phyloP scores from a whole-genome alignment of 768 basidiomycete genomes.

The Amanita brunnescens region DNA sequence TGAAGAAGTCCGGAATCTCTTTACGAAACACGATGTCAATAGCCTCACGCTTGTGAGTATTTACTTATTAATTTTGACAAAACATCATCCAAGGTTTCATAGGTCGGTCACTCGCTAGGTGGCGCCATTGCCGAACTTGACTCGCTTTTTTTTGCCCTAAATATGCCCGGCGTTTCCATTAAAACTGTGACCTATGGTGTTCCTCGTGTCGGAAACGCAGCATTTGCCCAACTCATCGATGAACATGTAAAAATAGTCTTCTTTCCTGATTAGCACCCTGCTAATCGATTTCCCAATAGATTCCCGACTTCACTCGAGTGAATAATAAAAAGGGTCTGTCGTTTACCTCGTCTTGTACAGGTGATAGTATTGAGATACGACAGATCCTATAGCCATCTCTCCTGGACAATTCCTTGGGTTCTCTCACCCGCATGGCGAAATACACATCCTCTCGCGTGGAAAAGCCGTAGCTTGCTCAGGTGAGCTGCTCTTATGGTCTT shows the following conservation, averaged over 20 bases:
- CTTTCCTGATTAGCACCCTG: background rate
- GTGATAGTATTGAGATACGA: background rate
- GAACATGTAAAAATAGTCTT: conserved; percentile 21
- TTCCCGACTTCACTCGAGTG: conserved; percentile 30
- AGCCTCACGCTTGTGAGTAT: conserved; percentile 32
- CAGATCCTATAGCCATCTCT: conserved; percentile 47
- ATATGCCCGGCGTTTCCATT: conserved; percentile 34
- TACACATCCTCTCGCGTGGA: conserved; percentile 38
- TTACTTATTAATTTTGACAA: conserved; percentile 5
- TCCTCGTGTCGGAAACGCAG: conserved; percentile 43
- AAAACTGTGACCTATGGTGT: conserved; percentile 40
- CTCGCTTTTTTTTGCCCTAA: conserved; percentile 37
- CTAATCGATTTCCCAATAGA: conserved; percentile 10
- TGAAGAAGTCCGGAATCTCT: conserved; percentile 30
- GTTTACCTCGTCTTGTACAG: background rate
- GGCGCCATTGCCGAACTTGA: conserved; percentile 46
- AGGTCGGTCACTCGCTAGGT: conserved; percentile 45
- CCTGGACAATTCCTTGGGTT: conserved; percentile 44
- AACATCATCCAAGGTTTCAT: background rate
- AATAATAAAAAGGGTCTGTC: conserved; percentile 29
- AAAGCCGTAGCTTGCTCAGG: conserved; percentile 30
- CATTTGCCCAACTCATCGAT: conserved; percentile 45
- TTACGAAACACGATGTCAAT: conserved; percentile 27
- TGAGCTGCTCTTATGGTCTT: conserved; percentile 8
- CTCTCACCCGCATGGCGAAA: conserved; percentile 43